Evolutionary conservation across 805 yeast species (phyloP), one percentile per base, ranked within the genome.

Genomic region (Saccharomycopsis malanga): DNA sequence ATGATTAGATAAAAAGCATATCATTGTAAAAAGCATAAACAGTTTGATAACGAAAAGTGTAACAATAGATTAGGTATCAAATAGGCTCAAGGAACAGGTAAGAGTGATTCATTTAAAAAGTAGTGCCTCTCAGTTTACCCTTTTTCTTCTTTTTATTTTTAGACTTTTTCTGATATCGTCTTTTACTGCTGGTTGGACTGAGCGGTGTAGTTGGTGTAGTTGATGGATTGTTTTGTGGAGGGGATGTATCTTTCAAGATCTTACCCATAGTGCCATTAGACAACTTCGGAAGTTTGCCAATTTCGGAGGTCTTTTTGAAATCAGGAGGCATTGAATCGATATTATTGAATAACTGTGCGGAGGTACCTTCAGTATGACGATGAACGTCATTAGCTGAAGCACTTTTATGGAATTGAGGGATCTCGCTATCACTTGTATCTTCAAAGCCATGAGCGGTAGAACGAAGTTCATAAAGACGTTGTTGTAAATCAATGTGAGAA

Each of bases 391-490:
- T 17, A 42, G 34, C 44, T 9, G 30, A 7, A 27, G 10, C 30
- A 12, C 30, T 27, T 27, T 27, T 12, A 27, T 27, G 7, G 30
- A 27, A 27, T 12, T 27, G 30, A 27, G 10, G 30, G 14, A 10
- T 21, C 15, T 37, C 40, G 14, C 12, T 2, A 20, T 21, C 27
- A 9, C 7, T 12, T 14, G 24, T 20, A 22, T 43, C 46, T 35
- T 43, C 41, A 34, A n/a, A 22, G 14, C 49, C 49, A 25, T 43
- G 42, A 9, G 20, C 39, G 10, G 44, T 48, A 17, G 49, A 43
- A 17, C 49, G 29, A 7, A 22, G 45, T 30, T 48, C 52, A 24
- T 48, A 48, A 21, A 44, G 34, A 24, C 51, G 18, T 18, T 22
- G 40, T n/a, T 41, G 21, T 10, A 44, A 23, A 12, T 44, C 44